Evolutionary conservation across 202 grass and related monocot genomes (phyloP).

Genomic region (Hordeum pubiflorum): DNA sequence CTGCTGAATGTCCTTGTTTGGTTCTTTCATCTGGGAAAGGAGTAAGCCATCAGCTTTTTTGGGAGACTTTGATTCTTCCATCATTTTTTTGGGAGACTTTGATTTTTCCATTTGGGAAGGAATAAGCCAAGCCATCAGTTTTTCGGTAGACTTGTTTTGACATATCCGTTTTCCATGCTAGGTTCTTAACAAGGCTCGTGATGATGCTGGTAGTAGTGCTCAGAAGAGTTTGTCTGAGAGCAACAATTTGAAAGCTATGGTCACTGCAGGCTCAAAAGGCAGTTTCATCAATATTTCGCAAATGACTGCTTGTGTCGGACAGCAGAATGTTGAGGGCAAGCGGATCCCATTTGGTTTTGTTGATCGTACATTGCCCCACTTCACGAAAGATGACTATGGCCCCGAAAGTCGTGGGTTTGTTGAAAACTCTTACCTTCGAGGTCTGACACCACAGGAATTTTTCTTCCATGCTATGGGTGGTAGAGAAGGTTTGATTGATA

Average conservation of each 20-base stretch:
- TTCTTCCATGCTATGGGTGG: slow-evolving; percentile 99
- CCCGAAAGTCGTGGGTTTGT: slow-evolving; percentile 98
- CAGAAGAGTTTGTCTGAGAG: slow-evolving; percentile 97
- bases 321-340: slow-evolving; percentile 97
- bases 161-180: slow-evolving; percentile 19
- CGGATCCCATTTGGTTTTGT: slow-evolving; percentile 86
- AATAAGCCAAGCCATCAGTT: neutral
- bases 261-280: slow-evolving; percentile 89
- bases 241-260: slow-evolving; percentile 98
- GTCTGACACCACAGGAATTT: slow-evolving; percentile 88
- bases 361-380: slow-evolving; percentile 83
- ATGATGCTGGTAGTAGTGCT: slow-evolving; percentile 95
- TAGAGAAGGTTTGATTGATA: slow-evolving; percentile 98
- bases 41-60: neutral
- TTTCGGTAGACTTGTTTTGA: neutral
- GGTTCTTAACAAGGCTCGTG: slow-evolving; percentile 97
- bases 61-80: neutral
- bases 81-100: neutral
- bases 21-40: neutral
- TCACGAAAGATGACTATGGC: slow-evolving; percentile 82
- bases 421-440: slow-evolving; percentile 95
- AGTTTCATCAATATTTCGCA: slow-evolving; percentile 97
- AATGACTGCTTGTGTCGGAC: slow-evolving; percentile 99
- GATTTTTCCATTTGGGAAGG: neutral
- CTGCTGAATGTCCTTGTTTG: neutral